Base-by-base conservation (phyloP, 805 yeast species). In the Metschnikowia kunwiensis region DNA sequence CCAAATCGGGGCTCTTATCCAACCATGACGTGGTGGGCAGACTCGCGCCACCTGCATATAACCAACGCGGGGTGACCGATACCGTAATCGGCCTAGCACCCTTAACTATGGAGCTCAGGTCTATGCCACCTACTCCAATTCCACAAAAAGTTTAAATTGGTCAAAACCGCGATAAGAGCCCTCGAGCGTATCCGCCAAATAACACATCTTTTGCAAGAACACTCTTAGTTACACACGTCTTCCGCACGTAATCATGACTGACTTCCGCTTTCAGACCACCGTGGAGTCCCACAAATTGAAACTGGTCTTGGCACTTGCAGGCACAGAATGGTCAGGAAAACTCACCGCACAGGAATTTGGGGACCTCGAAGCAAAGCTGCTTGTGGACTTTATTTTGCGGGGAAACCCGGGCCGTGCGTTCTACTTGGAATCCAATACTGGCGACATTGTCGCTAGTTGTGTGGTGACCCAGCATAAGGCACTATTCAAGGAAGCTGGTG, bases 401-500 rank as follows among this genome's bases (percentile, higher is more conserved):
- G 60, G 60, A 6, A 38, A 40, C 15, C 49, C 49, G 12, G 46
- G 53, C 11, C 43, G 49, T 13, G 61, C 54, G 7, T 65, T 55
- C 36, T 57, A 55, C 38, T 42, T 58, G 17, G 54, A 54, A 32
- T 55, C 57, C 29, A 41, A 42, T 9, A 8, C 30, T 10, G 52
- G 52, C 15, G 47, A 50, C 15, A 34, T 55, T 1, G 59, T 51
- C 8, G 58, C 63, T 13, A 37, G 49, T 10, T 43, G 52, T 5
- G 38, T 51, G 1, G 59, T 64, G 5, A 53, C 42, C 9, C 51
- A 52, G 19, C 44, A 43, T 14, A 47, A 50, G 28, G 69, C 63
- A 0, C 54, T 59, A 21, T 61, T 40, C 30, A 61, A 60, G 32
- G 63, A 54, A 11, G 48, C 51, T 10, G 44, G 54, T 13, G 36